A percentile compares a stretch with the other conserved stretches of the same genome.
These are phyloP conservation scores for Penicillium paneum DNA, from an alignment of 2,329 filamentous ascomycete species.

Conservation along the genomic window DNA sequence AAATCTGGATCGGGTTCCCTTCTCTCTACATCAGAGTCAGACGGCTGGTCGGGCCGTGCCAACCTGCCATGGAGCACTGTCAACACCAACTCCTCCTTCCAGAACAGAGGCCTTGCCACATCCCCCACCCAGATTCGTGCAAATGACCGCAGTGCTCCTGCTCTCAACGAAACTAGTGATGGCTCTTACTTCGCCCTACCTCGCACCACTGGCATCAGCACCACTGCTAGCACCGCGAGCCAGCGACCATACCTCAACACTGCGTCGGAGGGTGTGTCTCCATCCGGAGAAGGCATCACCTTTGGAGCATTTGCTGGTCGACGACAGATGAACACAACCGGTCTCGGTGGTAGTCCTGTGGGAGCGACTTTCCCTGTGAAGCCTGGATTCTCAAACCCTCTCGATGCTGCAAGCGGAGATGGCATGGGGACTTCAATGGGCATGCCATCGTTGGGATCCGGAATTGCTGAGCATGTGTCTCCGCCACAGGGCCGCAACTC, in stretches of 20 bases:
- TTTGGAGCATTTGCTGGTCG: conserved; percentile 31
- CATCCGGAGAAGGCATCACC: conserved; percentile 33
- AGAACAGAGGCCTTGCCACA: conserved; percentile 48
- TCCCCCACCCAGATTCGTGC: conserved; percentile 59
- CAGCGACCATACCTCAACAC: conserved; percentile 37
- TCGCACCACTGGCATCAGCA: conserved; percentile 46
- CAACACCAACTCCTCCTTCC: conserved; percentile 38
- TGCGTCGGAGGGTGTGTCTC: conserved; percentile 33
- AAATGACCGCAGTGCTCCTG: conserved; percentile 41
- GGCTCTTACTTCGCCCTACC: conserved; percentile 48
- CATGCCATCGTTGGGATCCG: conserved; percentile 31
- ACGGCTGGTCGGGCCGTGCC: conserved; percentile 56
- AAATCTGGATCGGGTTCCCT: conserved; percentile 69
- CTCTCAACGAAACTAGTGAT: conserved; percentile 45
- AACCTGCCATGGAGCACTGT: conserved; percentile 58
- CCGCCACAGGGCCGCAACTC: conserved; percentile 24
- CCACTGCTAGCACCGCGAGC: conserved; percentile 16
- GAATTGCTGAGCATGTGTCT: conserved; percentile 28
- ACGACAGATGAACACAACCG: conserved; percentile 31
- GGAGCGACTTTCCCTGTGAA: conserved; percentile 33
- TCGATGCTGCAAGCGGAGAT: conserved; percentile 32
- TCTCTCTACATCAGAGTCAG: conserved; percentile 65
- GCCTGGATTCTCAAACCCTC: conserved; percentile 26
- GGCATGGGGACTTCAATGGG: conserved; percentile 28
- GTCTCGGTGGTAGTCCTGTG: conserved; percentile 32